Evolutionary conservation across 1,284 basidiomycete species (phyloP), one percentile per base, ranked within the genome.

Genomic region (Sporisorium sorghi): DNA sequence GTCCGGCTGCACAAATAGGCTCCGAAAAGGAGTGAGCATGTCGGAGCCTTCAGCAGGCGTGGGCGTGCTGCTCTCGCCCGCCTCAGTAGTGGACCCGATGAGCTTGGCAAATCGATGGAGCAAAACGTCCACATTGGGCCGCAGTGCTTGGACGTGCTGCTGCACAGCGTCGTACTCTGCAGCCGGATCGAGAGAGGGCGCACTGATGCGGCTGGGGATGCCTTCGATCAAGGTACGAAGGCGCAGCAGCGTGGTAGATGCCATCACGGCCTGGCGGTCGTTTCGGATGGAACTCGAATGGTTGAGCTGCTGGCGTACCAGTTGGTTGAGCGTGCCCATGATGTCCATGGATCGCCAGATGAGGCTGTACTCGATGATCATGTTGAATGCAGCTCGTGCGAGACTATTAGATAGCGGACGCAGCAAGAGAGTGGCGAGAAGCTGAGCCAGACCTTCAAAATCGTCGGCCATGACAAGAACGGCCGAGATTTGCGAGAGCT

Each of bases 241-340:
- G 4, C 72, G 72, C 32, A 70, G 49, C 19, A 74, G 60, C 6
- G 72, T 63, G 6, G 67, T 74, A 6, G 66, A 70, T 12, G 72
- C 67, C 67, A 74, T 70, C 19, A 74, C 67, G 8, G 72, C 72
- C 53, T 70, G 72, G 1, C 62, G 44, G 26, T 70, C 72, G 50
- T 74, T 64, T 7, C 72, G 48, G 8, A 66, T 44, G 30, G 72
- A 74, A 35, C 72, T 74, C 3, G 72, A 66, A 30, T 74, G 72
- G 35, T 74, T 74, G 58, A 74, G 59, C 39, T 74, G 72, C 59
- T 67, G 72, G 1, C 72, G 72, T 12, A 74, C 72, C 33, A 74
- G 67, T 50, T 67, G 62, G n/a, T 67, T 70, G 43, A 74, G 50
- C 5, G 72, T 74, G 40, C 56, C 60, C 66, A 74, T 63, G 48